A percentile compares a stretch with the other conserved stretches of the same genome.
Evolutionary conservation across 2,329 filamentous ascomycete genomes (phyloP).

Genomic region (Apiospora malaysiana): DNA sequence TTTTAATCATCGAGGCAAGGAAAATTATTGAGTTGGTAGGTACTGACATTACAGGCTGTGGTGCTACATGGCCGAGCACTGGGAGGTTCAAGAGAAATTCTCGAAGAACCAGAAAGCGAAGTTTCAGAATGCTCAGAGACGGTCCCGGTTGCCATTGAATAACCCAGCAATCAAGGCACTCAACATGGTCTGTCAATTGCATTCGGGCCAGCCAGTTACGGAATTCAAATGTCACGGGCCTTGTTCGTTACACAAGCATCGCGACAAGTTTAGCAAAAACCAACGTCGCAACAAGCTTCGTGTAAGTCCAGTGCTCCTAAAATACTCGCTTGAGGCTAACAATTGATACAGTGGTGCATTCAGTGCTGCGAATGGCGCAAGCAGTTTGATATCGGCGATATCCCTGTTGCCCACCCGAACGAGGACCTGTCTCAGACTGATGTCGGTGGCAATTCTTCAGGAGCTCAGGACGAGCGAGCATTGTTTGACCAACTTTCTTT

Average conservation of each 20-base stretch:
- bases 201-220: conserved; percentile 28
- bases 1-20: neutral
- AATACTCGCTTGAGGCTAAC: conserved; percentile 19
- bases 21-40: neutral
- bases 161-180: conserved; percentile 31
- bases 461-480: neutral
- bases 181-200: conserved; percentile 37
- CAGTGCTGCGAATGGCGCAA: conserved; percentile 42
- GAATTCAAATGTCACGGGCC: conserved; percentile 40
- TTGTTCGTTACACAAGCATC: conserved; percentile 36
- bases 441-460: neutral
- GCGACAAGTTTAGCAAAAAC: conserved; percentile 42
- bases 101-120: conserved; percentile 39
- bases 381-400: conserved; percentile 33
- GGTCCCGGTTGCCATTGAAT: conserved; percentile 15
- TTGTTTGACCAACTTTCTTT: neutral
- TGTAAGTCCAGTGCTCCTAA: conserved; percentile 1
- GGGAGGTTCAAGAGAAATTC: conserved; percentile 35
- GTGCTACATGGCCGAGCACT: conserved; percentile 39
- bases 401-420: conserved; percentile 33
- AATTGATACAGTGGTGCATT: conserved; percentile 40
- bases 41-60: conserved; percentile 34
- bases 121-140: conserved; percentile 30
- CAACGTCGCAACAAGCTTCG: conserved; percentile 35
- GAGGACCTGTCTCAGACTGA: conserved; percentile 23